These are phyloP conservation scores for Kodamaea ohmeri DNA, from an alignment of 1,139 yeast species.

Conservation along the genomic window DNA sequence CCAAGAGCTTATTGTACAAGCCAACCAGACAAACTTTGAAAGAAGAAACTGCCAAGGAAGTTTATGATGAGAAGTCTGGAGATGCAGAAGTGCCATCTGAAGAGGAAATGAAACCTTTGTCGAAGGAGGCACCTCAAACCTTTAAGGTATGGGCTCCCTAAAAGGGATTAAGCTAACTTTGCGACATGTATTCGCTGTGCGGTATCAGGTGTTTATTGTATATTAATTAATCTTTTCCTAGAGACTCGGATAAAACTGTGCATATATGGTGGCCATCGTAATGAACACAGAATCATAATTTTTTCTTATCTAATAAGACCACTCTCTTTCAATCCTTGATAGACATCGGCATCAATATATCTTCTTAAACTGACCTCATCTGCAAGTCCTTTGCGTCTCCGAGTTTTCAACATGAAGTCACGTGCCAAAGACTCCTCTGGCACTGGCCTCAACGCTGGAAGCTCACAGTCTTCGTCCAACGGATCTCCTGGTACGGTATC, in stretches of 20 bases:
- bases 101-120: conserved; percentile 60
- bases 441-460: conserved; percentile 77
- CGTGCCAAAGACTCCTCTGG: conserved; percentile 69
- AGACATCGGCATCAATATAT: conserved; percentile 64
- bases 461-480: conserved; percentile 57
- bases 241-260: too few relatives aligned
- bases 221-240: conserved; percentile 3
- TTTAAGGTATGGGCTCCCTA: conserved; percentile 81
- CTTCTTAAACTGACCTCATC: conserved; percentile 75
- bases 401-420: conserved; percentile 84
- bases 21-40: conserved; percentile 43
- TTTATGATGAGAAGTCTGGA: conserved; percentile 11
- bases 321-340: conserved; percentile 49
- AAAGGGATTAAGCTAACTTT: conserved; percentile 14
- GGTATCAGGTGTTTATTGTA: background rate
- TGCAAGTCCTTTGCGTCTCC: conserved; percentile 80
- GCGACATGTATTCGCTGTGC: background rate
- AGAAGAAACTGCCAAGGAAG: conserved; percentile 16
- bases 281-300: background rate
- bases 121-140: conserved; percentile 77
- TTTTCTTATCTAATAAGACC: conserved; percentile 33
- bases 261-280: background rate
- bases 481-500: conserved; percentile 89
- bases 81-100: conserved; percentile 16
- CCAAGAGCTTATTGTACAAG: conserved; percentile 48